These are phyloP conservation scores for Parietaria judaica DNA, from an alignment of 306 rosid genomes.

Conservation along the genomic window DNA sequence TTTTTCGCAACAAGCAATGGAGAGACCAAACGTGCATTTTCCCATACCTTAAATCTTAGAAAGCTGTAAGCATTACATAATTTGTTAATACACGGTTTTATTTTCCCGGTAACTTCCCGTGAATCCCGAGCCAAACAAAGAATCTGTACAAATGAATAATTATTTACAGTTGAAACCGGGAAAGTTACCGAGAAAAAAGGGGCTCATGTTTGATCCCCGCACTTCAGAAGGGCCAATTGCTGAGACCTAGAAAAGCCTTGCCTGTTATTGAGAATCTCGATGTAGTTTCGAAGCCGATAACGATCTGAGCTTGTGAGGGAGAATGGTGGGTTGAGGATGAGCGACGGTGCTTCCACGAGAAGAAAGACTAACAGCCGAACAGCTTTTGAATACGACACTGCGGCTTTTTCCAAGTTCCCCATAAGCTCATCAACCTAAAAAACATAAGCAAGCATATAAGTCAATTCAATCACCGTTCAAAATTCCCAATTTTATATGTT, in stretches of 20 bases:
- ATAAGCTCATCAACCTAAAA: conserved; percentile 93
- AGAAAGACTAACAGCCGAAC: conserved; percentile 64
- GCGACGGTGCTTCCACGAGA: conserved; percentile 85
- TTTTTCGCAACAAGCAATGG: too few species aligned
- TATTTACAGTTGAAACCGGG: conserved; percentile 22
- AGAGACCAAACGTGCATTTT: conserved; percentile 32
- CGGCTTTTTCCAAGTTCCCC: conserved; percentile 75
- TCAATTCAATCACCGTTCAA: neutral
- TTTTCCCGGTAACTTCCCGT: conserved; percentile 31
- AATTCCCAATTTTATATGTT: neutral
- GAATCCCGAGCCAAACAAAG: conserved; percentile 46
- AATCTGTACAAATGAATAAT: conserved; percentile 76
- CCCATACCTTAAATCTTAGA: conserved; percentile 38
- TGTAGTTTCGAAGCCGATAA: conserved; percentile 72
- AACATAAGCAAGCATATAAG: conserved; percentile 3
- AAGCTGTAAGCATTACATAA: conserved; percentile 31
- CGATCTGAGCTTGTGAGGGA: conserved; percentile 80
- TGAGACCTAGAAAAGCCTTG: conserved; percentile 78
- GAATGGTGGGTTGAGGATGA: conserved; percentile 86
- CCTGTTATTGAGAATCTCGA: conserved; percentile 67
- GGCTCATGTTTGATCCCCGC: conserved; percentile 48
- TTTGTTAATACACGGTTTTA: conserved; percentile 13
- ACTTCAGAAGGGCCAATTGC: conserved; percentile 48
- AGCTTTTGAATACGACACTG: conserved; percentile 66
- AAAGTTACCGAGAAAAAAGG: conserved; percentile 24